Percentiles rank a stretch among this genome's conserved stretches.
Conservation (phyloP, 192 early-diverging fungal genomes). For the Entomortierella lignicola region DNA sequence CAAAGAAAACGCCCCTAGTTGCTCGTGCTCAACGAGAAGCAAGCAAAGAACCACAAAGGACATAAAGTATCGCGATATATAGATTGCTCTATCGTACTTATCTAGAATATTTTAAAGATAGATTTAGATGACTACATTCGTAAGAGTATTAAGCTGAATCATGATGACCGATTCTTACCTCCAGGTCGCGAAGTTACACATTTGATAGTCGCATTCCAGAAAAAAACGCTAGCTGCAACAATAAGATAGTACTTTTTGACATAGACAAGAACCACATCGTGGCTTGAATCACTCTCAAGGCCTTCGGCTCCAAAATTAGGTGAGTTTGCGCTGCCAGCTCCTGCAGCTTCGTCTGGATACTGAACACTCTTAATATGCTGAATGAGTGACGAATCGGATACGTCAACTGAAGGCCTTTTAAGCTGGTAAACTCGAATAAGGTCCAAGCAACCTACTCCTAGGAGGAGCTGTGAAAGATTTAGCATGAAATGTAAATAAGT, state of each 20-base stretch:
- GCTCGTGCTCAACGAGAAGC: constrained; percentile 30
- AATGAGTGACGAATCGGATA: neutral
- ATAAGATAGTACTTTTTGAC: constrained; percentile 39
- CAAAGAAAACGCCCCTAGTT: constrained; percentile 21
- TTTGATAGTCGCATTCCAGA: constrained; percentile 41
- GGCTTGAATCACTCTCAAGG: neutral
- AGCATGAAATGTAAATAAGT: constrained; percentile 63
- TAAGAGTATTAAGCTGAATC: neutral
- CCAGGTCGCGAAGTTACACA: constrained; percentile 33
- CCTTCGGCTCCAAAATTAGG: neutral
- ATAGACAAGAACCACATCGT: constrained; percentile 11
- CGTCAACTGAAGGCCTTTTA: neutral
- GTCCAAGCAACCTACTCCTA: constrained; percentile 61
- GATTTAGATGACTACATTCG: neutral
- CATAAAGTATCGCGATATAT: constrained; percentile 32
- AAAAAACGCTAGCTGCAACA: constrained; percentile 39
- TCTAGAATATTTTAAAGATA: constrained; percentile 16
- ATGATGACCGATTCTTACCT: constrained; percentile 5
- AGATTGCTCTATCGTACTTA: constrained; percentile 38
- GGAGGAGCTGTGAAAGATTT: constrained; percentile 60
- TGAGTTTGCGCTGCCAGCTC: neutral
- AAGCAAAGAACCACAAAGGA: constrained; percentile 29
- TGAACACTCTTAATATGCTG: neutral
- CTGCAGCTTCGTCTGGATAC: neutral
- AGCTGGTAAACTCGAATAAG: constrained; percentile 50